These are phyloP conservation scores for Saussurea involucrata DNA, from an alignment of 129 eudicot species.

Conservation along the genomic window DNA sequence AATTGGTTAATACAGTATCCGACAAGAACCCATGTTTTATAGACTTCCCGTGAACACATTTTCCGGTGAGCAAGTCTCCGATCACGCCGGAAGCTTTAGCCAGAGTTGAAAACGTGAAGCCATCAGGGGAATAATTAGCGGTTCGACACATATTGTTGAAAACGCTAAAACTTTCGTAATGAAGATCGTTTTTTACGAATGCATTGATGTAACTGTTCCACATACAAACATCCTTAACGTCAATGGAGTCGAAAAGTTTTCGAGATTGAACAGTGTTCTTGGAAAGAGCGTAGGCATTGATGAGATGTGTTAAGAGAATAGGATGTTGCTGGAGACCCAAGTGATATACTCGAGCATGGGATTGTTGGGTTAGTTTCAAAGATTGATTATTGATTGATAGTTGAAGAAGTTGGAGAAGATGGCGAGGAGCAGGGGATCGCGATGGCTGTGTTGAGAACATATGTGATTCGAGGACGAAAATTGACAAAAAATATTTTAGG, in stretches of 20 bases:
- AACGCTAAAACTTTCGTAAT: constrained; percentile 24
- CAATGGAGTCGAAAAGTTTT: constrained; percentile 43
- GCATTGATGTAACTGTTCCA: constrained; percentile 55
- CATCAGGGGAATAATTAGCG: constrained; percentile 26
- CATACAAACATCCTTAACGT: constrained; percentile 32
- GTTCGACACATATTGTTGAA: constrained; percentile 35
- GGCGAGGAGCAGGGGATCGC: not conserved
- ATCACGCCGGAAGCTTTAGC: constrained; percentile 41
- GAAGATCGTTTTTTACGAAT: constrained; percentile 28
- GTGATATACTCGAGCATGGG: constrained; percentile 42
- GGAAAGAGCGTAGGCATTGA: constrained; percentile 38
- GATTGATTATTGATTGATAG: constrained; percentile 30
- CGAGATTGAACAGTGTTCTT: constrained; percentile 21
- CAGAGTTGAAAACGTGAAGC: constrained; percentile 45
- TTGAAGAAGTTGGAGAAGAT: constrained; percentile 36
- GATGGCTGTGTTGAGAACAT: constrained; percentile 5
- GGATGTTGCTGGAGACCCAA: constrained; percentile 53
- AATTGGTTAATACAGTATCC: constrained; percentile 45
- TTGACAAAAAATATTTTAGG: not conserved
- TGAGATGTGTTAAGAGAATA: constrained; percentile 42
- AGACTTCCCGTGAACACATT: constrained; percentile 50
- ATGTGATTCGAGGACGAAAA: not conserved
- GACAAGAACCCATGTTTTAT: constrained; percentile 33
- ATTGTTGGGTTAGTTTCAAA: constrained; percentile 36
- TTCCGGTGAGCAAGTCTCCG: constrained; percentile 35